A percentile compares a stretch with the other conserved stretches of the same genome.
phyloP scores from a whole-genome alignment of 208 protist species.

The Leishmania turanica region DNA sequence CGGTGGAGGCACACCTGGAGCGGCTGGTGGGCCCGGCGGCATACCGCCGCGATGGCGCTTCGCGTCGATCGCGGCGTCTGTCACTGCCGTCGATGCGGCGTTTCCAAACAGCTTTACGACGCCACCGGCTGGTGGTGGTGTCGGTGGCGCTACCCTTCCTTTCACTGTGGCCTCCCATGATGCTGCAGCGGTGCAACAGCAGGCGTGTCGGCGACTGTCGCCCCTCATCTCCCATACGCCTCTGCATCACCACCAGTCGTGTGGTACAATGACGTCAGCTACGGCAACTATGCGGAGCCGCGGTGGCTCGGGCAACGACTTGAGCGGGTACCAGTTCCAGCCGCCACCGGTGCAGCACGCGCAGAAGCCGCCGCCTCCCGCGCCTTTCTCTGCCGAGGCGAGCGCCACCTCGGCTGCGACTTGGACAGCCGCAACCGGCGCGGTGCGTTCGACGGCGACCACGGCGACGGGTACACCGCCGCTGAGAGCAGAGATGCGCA shows the following conservation, averaged over 20 bases:
- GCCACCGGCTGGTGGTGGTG: background rate
- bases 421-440: background rate
- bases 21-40: background rate
- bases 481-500: background rate
- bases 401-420: background rate
- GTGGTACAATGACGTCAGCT: background rate
- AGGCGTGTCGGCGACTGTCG: constrained; percentile 3
- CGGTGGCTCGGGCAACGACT: constrained; percentile 7
- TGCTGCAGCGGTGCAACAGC: background rate
- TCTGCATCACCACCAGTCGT: background rate
- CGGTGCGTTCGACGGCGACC: background rate
- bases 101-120: constrained; percentile 1
- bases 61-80: constrained; percentile 6
- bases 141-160: background rate
- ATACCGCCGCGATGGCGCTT: background rate
- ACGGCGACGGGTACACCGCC: background rate
- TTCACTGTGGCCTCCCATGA: background rate
- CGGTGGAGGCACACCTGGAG: background rate
- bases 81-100: background rate
- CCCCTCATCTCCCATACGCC: constrained; percentile 8
- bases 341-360: background rate
- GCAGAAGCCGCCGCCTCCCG: background rate
- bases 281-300: background rate
- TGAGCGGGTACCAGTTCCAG: background rate
- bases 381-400: background rate